Evolutionary conservation across 768 basidiomycete species (phyloP), one percentile per base, ranked within the genome.

Genomic region (Clathrus columnatus): DNA sequence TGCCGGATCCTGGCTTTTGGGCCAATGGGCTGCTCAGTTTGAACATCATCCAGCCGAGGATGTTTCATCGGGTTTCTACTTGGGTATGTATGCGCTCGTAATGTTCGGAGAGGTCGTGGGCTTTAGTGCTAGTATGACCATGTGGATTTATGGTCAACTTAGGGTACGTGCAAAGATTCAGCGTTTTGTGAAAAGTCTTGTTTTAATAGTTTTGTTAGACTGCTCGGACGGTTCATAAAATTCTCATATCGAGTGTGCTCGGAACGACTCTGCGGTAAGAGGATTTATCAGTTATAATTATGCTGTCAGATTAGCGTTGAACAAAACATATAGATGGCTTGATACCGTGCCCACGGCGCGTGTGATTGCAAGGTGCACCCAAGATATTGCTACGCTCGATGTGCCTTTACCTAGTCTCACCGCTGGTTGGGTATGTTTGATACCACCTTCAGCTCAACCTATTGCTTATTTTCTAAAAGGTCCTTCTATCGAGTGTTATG

Each of bases 281-380:
- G 7, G n/a, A 4, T 36, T 11, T 11, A 14, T 14, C 14, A 32
- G 30, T 32, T 14, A 32, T n/a, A 36, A 14, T n/a, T 8, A 8
- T 14, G 10, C 26, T 11, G 45, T n/a, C 45, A 42, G 7, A 26
- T 6, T 11, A 4, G 24, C 11, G 14, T 20, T 23, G 43, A 24
- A 47, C 24, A 7, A 3, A 11, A 1, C 16, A 18, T 51, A 26
- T 30, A 54, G 57, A 18, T 66, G 62, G 62, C 50, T 65, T 45
- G 65, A 66, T 51, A 57, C 54, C 17, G 59, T 59, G 1, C 64
- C 64, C 2, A 53, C 56, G 10, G 62, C 61, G 6, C 62, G 64
- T 10, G 61, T 66, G 52, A 59, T 64, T 42, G 51, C 61, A 21
- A 60, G 65, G 8, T 63, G 62, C 50, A 63, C 64, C 10, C 57